Evolutionary conservation across 352 stramenopile genomes (phyloP).

Genomic region (Phytophthora tubulina): DNA sequence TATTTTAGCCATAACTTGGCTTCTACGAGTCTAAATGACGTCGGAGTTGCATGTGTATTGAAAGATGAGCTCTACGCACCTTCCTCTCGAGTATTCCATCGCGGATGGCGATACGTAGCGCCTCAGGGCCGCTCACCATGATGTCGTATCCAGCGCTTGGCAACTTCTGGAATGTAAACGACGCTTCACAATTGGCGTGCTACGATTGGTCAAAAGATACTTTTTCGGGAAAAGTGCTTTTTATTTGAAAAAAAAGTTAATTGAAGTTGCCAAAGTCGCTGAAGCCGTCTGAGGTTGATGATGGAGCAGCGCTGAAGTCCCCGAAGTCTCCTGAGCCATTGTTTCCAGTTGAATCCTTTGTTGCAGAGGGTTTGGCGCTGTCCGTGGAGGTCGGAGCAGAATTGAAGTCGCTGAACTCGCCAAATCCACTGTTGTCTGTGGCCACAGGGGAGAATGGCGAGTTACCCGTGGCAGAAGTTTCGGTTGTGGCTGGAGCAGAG

Average conservation of each 20-base stretch:
- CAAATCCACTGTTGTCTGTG: conserved; percentile 28
- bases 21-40: conserved; percentile 7
- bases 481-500: conserved; percentile 9
- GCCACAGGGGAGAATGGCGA: conserved; percentile 27
- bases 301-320: conserved; percentile 37
- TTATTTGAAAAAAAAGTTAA: conserved; percentile 41
- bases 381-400: conserved; percentile 19
- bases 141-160: conserved; percentile 15
- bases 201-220: conserved; percentile 13
- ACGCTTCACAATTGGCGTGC: conserved; percentile 36
- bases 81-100: conserved; percentile 75
- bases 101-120: conserved; percentile 60
- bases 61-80: conserved; percentile 27
- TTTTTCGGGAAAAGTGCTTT: conserved; percentile 22
- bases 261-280: conserved; percentile 38
- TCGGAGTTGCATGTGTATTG: not conserved
- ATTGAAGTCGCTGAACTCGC: conserved; percentile 36
- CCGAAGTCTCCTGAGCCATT: conserved; percentile 30
- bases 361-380: conserved; percentile 9
- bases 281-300: conserved; percentile 21
- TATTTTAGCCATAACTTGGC: conserved; percentile 14
- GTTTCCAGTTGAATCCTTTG: conserved; percentile 17
- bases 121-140: conserved; percentile 80
- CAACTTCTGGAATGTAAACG: conserved; percentile 8
- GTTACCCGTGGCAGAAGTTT: conserved; percentile 2